A percentile compares a stretch with the other conserved stretches of the same genome.
Conservation (phyloP, 23 red algal genomes). For the Gracilaria vermiculophylla region DNA sequence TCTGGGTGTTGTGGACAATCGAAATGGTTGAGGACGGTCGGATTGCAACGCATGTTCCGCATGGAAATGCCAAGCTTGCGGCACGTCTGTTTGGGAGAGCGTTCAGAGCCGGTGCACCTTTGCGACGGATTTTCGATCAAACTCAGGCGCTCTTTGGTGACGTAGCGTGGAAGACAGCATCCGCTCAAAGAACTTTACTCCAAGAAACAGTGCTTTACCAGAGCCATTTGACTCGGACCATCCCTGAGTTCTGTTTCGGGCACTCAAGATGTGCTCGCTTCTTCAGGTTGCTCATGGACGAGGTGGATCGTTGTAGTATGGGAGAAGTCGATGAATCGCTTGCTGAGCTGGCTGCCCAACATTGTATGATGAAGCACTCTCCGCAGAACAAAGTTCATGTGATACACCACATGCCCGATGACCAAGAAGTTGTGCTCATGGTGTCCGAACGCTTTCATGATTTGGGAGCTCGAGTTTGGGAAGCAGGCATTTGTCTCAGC, state of each 20-base stretch:
- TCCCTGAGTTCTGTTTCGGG: constrained; percentile 17
- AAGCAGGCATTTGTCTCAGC: neutral
- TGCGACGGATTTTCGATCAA: constrained; percentile 34
- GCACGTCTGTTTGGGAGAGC: neutral
- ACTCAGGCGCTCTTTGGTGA: neutral
- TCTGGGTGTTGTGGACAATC: neutral
- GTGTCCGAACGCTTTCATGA: constrained; percentile 19
- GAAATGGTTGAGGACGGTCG: neutral
- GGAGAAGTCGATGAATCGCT: constrained; percentile 24
- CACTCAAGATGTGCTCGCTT: constrained; percentile 29
- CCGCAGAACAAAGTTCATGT: neutral
- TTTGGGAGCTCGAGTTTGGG: constrained; percentile 35
- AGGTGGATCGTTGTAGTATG: constrained; percentile 26
- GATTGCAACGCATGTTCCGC: neutral
- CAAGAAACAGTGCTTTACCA: constrained; percentile 33
- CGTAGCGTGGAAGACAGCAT: constrained; percentile 14
- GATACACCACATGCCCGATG: constrained; percentile 11
- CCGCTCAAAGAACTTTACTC: constrained; percentile 9
- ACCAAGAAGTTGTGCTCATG: neutral
- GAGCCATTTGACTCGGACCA: neutral
- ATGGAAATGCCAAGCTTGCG: neutral
- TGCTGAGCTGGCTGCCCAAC: constrained; percentile 4
- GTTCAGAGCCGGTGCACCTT: constrained; percentile 30
- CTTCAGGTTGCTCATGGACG: constrained; percentile 35
- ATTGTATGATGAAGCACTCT: neutral